A percentile compares a stretch with the other conserved stretches of the same genome.
Conservation (phyloP, 176 grass and related monocot species). For the Elymus sibiricus region DNA sequence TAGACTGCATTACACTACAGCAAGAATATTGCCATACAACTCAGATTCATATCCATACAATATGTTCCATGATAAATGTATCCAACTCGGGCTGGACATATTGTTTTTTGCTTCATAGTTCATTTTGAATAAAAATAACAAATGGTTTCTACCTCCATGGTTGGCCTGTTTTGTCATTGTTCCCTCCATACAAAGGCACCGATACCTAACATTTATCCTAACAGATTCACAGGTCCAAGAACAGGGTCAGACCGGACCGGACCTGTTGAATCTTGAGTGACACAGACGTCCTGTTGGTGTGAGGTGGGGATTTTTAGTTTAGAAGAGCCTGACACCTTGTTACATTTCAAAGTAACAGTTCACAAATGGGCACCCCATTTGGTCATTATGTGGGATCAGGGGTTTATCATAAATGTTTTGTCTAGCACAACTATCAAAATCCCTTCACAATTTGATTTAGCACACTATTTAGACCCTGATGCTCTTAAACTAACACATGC, state of each 20-base stretch:
- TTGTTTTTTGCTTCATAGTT: slow-evolving; percentile 13
- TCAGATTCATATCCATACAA: no score
- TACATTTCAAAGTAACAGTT: background rate
- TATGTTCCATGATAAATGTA: no score
- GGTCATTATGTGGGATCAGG: background rate
- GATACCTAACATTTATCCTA: background rate
- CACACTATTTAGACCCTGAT: background rate
- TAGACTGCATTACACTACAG: no score
- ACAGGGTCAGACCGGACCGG: no score
- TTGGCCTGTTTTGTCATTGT: background rate
- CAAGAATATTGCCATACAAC: no score
- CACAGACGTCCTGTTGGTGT: background rate
- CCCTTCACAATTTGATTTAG: background rate
- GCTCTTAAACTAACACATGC: background rate
- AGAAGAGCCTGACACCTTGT: no score
- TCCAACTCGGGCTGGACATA: no score
- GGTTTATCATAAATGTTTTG: background rate
- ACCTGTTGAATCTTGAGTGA: background rate
- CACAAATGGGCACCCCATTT: background rate
- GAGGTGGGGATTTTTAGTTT: no score
- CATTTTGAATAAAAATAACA: background rate
- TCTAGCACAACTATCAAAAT: background rate
- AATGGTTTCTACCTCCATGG: background rate
- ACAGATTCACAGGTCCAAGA: no score
- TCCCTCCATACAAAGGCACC: background rate